Percentiles rank a stretch among this genome's conserved stretches.
These are phyloP conservation scores for Cadophora malorum DNA, from an alignment of 2,329 filamentous ascomycete species.

Conservation along the genomic window DNA sequence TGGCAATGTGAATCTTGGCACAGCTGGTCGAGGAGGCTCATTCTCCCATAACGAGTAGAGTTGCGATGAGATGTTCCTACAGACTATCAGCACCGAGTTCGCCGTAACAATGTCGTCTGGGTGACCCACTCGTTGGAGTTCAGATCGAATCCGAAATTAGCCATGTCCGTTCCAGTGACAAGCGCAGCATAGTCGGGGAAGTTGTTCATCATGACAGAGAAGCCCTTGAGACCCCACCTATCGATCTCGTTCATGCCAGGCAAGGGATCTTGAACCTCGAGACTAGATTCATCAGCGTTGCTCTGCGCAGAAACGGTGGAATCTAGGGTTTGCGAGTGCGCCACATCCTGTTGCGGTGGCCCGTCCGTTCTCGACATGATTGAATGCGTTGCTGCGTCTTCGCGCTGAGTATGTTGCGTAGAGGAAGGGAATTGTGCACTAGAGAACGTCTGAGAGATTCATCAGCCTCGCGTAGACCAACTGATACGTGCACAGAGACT, in stretches of 20 bases:
- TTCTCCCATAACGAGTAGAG: conserved; percentile 68
- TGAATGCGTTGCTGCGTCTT: conserved; percentile 36
- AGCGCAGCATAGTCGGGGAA: conserved; percentile 68
- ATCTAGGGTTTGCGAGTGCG: conserved; percentile 36
- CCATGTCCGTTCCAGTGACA: conserved; percentile 65
- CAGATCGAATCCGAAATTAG: conserved; percentile 63
- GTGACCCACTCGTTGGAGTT: conserved; percentile 60
- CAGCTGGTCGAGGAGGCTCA: conserved; percentile 60
- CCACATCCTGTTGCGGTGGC: conserved; percentile 32
- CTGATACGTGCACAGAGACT: conserved; percentile 27
- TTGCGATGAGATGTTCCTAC: conserved; percentile 58
- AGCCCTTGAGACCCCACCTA: conserved; percentile 69
- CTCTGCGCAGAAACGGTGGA: conserved; percentile 36
- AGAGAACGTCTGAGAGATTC: conserved; percentile 35
- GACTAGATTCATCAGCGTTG: conserved; percentile 38
- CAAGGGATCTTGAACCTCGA: conserved; percentile 61
- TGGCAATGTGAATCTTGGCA: conserved; percentile 63
- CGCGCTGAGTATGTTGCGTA: conserved; percentile 30
- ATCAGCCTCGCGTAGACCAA: conserved; percentile 9
- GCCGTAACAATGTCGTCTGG: neutral
- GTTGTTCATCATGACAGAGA: conserved; percentile 65
- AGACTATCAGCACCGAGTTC: conserved; percentile 29
- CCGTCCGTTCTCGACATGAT: conserved; percentile 39
- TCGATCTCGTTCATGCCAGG: conserved; percentile 66
- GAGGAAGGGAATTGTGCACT: conserved; percentile 38